phyloP scores from a whole-genome alignment of 805 yeast species.

The Myxozyma mucilagina region DNA sequence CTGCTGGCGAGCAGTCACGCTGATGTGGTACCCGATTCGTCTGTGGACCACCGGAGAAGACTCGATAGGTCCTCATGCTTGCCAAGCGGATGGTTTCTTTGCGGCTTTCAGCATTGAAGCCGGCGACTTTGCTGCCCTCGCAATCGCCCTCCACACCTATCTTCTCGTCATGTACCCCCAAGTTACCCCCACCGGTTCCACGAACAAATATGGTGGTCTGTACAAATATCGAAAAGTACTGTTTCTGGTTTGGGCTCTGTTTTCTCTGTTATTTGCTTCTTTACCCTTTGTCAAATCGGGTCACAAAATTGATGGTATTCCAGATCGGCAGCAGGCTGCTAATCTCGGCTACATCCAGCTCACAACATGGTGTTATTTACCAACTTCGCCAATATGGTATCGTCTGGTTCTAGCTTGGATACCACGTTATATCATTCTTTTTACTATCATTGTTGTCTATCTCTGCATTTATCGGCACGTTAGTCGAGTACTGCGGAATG shows the following conservation, averaged over 20 bases:
- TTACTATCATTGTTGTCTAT: slow-evolving; percentile 64
- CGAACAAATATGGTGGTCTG: slow-evolving; percentile 50
- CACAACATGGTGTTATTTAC: slow-evolving; percentile 77
- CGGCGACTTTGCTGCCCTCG: slow-evolving; percentile 77
- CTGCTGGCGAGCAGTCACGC: slow-evolving; percentile 66
- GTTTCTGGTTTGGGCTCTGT: slow-evolving; percentile 55
- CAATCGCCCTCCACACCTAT: slow-evolving; percentile 81
- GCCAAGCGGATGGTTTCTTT: slow-evolving; percentile 30
- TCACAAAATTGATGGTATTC: not conserved
- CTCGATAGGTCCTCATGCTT: slow-evolving; percentile 22
- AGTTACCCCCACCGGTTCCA: slow-evolving; percentile 8
- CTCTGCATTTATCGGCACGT: slow-evolving; percentile 72
- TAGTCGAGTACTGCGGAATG: slow-evolving; percentile 54
- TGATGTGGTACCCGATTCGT: slow-evolving; percentile 61
- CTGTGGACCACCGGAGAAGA: slow-evolving; percentile 29
- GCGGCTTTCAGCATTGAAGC: slow-evolving; percentile 40
- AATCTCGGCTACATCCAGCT: slow-evolving; percentile 52
- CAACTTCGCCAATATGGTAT: slow-evolving; percentile 72
- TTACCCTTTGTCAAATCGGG: slow-evolving; percentile 58
- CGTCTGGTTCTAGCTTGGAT: slow-evolving; percentile 76
- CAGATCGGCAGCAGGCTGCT: slow-evolving; percentile 45
- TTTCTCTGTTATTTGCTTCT: slow-evolving; percentile 69
- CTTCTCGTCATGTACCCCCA: slow-evolving; percentile 56
- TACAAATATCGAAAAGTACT: slow-evolving; percentile 58
- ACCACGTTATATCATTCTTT: slow-evolving; percentile 68